Percentiles rank a stretch among this genome's conserved stretches.
Evolutionary conservation across 2,329 filamentous ascomycete genomes (phyloP).

Genomic region (Westerdykella ornata): DNA sequence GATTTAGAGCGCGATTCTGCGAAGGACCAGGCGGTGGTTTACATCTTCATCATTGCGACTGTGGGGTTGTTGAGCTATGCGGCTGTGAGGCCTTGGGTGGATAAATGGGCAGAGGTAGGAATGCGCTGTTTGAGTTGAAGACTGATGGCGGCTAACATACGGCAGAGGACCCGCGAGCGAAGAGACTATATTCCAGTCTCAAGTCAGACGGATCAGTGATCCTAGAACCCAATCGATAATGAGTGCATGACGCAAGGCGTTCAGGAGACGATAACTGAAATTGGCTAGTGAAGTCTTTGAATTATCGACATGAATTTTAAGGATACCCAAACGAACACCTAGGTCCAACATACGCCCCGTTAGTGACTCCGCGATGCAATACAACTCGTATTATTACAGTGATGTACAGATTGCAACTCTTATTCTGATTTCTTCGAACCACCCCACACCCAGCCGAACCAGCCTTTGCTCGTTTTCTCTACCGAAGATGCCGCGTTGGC

Average conservation of each 20-base stretch:
- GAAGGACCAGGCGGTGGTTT: conserved; percentile 60
- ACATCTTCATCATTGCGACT: conserved; percentile 60
- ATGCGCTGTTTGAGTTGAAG: not conserved
- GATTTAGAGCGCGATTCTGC: conserved; percentile 55
- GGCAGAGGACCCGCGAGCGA: conserved; percentile 43
- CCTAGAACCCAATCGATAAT: not conserved
- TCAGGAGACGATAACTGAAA: not conserved
- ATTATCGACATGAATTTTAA: conserved; percentile 22
- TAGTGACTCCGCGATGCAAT: conserved; percentile 31
- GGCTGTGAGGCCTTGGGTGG: conserved; percentile 52
- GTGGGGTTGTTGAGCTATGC: conserved; percentile 56
- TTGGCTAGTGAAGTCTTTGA: conserved; percentile 8
- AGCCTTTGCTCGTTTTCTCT: conserved; percentile 38
- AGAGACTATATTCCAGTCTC: conserved; percentile 49
- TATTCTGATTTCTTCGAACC: conserved; percentile 31
- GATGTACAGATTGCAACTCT: conserved; percentile 25
- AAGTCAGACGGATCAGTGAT: conserved; percentile 27
- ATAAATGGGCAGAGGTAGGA: conserved; percentile 50
- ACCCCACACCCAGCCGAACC: conserved; percentile 42
- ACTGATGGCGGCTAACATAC: conserved; percentile 3
- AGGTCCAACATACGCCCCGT: conserved; percentile 15
- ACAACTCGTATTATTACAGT: conserved; percentile 27
- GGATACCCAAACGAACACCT: conserved; percentile 22
- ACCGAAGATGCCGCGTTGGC: conserved; percentile 35
- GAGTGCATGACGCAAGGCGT: not conserved